These are phyloP conservation scores for Eragrostis nindensis DNA, from an alignment of 176 grass and related monocot species.

Conservation along the genomic window DNA sequence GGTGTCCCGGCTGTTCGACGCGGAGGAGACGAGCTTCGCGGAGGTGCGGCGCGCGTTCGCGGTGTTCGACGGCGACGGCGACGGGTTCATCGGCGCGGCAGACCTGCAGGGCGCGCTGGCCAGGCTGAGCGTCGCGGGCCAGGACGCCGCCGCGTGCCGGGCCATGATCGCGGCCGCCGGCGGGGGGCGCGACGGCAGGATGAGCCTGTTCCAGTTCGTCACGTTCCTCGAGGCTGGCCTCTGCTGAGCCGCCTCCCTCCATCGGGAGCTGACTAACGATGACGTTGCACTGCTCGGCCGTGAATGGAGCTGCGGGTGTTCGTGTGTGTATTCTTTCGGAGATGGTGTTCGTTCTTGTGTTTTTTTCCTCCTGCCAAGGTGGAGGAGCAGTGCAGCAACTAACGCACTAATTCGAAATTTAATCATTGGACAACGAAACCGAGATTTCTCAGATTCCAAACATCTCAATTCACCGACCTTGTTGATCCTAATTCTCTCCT, in stretches of 20 bases:
- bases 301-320: conserved; percentile 22
- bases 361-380: conserved; percentile 44
- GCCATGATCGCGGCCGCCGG: conserved; percentile 54
- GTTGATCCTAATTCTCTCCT: background rate
- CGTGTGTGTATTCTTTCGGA: background rate
- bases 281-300: conserved; percentile 17
- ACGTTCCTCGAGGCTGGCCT: conserved; percentile 48
- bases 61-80: conserved; percentile 65
- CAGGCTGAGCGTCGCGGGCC: conserved; percentile 57
- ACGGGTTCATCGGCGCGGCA: conserved; percentile 70
- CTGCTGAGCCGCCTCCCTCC: background rate
- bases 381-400: conserved; percentile 19
- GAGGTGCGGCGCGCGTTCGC: conserved; percentile 73
- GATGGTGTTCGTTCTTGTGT: background rate
- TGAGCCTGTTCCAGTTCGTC: conserved; percentile 68
- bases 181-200: conserved; percentile 30
- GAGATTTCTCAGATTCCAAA: conserved; percentile 5
- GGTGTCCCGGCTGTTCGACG: conserved; percentile 55
- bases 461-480: background rate
- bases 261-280: background rate
- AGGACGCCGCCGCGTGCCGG: conserved; percentile 56
- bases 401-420: conserved; percentile 39
- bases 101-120: conserved; percentile 62
- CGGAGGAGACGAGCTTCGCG: conserved; percentile 74
- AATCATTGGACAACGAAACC: conserved; percentile 28